Percentiles rank a stretch among this genome's conserved stretches.
Evolutionary conservation across 805 yeast genomes (phyloP).

Genomic region (Starmerella stigmatis): DNA sequence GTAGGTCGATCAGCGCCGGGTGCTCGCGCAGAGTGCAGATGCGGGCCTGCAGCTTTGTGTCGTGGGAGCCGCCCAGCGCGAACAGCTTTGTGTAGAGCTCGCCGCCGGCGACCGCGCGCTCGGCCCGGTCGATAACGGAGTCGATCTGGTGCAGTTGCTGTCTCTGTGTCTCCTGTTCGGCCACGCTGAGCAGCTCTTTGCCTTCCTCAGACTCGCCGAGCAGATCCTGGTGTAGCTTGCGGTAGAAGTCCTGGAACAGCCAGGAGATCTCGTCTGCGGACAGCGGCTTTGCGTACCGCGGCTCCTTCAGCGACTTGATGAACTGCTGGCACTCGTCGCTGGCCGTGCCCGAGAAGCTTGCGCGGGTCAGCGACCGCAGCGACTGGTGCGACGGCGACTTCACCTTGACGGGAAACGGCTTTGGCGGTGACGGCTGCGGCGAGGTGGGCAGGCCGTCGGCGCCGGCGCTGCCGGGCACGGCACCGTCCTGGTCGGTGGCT

Average conservation of each 20-base stretch:
- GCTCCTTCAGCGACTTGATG: constrained; percentile 31
- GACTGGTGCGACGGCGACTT: not conserved
- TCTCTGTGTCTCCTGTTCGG: constrained; percentile 30
- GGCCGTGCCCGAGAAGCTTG: constrained; percentile 18
- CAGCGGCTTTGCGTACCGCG: constrained; percentile 31
- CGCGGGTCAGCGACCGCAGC: constrained; percentile 2
- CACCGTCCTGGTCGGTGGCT: not conserved
- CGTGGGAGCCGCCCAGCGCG: constrained; percentile 19
- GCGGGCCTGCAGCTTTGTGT: constrained; percentile 23
- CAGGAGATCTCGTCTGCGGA: constrained; percentile 32
- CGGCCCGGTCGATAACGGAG: constrained; percentile 30
- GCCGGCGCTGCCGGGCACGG: not conserved
- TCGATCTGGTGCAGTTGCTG: constrained; percentile 25
- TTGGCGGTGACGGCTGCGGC: not conserved
- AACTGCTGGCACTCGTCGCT: constrained; percentile 23
- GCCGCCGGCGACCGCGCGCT: constrained; percentile 30
- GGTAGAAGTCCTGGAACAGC: constrained; percentile 35
- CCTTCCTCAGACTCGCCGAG: constrained; percentile 21
- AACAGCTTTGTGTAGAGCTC: constrained; percentile 32
- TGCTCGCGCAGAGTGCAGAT: constrained; percentile 14
- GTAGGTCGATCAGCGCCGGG: constrained; percentile 8
- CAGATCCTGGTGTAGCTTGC: constrained; percentile 26
- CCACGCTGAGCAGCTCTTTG: constrained; percentile 23
- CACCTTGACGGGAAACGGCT: constrained; percentile 5
- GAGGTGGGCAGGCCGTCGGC: too few relatives aligned